Evolutionary conservation across 768 basidiomycete genomes (phyloP).

Genomic region (Boletus patriciae): DNA sequence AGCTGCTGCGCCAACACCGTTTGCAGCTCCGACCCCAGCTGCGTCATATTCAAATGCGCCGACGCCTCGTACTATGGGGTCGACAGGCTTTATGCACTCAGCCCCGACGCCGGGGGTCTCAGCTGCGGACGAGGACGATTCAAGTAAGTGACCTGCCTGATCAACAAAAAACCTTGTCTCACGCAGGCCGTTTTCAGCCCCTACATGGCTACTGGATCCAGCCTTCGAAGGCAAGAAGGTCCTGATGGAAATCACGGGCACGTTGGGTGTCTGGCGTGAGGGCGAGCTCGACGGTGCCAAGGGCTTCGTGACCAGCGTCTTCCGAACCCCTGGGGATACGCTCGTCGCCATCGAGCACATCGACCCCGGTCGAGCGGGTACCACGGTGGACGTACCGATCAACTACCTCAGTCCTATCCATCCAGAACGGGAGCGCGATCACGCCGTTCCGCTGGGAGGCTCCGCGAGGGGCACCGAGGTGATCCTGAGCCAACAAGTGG

Average conservation of each 20-base stretch:
- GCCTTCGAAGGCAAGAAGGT: constrained; percentile 30
- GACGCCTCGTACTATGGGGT: constrained; percentile 33
- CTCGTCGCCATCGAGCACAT: constrained; percentile 31
- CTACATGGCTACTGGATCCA: constrained; percentile 30
- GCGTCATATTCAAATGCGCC: constrained; percentile 32
- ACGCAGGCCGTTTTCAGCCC: constrained; percentile 23
- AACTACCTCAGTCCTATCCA: constrained; percentile 42
- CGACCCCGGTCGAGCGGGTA: constrained; percentile 33
- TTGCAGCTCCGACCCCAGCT: constrained; percentile 32
- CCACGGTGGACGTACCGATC: constrained; percentile 40
- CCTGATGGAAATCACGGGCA: constrained; percentile 30
- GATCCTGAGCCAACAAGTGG: constrained; percentile 42
- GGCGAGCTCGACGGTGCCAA: constrained; percentile 30
- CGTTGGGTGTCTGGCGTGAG: constrained; percentile 25
- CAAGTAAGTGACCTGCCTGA: constrained; percentile 20
- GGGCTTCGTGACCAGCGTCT: constrained; percentile 31
- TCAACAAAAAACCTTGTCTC: constrained; percentile 14
- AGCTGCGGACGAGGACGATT: constrained; percentile 30
- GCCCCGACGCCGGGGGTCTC: constrained; percentile 34
- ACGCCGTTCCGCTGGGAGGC: constrained; percentile 52
- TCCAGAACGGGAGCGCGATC: constrained; percentile 43
- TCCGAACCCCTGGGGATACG: constrained; percentile 29
- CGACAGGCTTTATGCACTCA: constrained; percentile 23
- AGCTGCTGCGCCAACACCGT: constrained; percentile 42
- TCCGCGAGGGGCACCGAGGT: constrained; percentile 43